phyloP scores from a whole-genome alignment of 2,329 filamentous ascomycete genomes.

The Ustilaginoidea virens region DNA sequence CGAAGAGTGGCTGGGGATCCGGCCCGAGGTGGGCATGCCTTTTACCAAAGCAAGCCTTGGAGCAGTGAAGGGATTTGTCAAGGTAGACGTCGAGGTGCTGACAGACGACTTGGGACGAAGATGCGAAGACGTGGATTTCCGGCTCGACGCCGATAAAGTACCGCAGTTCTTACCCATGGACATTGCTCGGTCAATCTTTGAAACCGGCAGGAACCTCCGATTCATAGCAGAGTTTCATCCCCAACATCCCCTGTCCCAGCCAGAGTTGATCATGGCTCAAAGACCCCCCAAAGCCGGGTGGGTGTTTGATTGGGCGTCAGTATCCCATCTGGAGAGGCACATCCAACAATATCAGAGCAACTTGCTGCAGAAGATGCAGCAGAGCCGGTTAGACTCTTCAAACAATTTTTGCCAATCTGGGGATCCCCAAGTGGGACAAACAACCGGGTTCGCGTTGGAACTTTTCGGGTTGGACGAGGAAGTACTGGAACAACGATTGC shows the following conservation, averaged over 20 bases:
- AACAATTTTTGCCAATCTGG: not conserved
- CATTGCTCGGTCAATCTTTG: slow-evolving; percentile 57
- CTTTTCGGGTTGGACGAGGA: slow-evolving; percentile 33
- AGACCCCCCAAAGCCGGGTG: slow-evolving; percentile 46
- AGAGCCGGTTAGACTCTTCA: slow-evolving; percentile 3
- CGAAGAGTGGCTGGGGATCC: slow-evolving; percentile 62
- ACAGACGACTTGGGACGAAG: slow-evolving; percentile 45
- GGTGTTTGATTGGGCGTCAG: slow-evolving; percentile 57
- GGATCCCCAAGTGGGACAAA: not conserved
- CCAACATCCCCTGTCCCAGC: slow-evolving; percentile 48
- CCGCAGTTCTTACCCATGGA: slow-evolving; percentile 58
- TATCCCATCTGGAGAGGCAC: slow-evolving; percentile 46
- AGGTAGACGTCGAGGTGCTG: slow-evolving; percentile 36
- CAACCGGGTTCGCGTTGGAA: slow-evolving; percentile 14
- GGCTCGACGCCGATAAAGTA: slow-evolving; percentile 48
- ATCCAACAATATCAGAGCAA: slow-evolving; percentile 25
- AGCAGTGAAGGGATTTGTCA: slow-evolving; percentile 42
- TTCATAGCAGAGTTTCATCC: slow-evolving; percentile 58
- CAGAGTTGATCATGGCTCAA: slow-evolving; percentile 28
- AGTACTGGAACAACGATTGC: slow-evolving; percentile 30
- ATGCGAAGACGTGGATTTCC: slow-evolving; percentile 41
- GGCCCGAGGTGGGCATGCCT: slow-evolving; percentile 37
- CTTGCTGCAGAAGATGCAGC: slow-evolving; percentile 12
- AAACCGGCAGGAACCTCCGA: slow-evolving; percentile 61
- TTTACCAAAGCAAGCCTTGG: slow-evolving; percentile 30